Evolutionary conservation across 106 monocot genomes (phyloP).

Genomic region (Amphibolis antarctica): DNA sequence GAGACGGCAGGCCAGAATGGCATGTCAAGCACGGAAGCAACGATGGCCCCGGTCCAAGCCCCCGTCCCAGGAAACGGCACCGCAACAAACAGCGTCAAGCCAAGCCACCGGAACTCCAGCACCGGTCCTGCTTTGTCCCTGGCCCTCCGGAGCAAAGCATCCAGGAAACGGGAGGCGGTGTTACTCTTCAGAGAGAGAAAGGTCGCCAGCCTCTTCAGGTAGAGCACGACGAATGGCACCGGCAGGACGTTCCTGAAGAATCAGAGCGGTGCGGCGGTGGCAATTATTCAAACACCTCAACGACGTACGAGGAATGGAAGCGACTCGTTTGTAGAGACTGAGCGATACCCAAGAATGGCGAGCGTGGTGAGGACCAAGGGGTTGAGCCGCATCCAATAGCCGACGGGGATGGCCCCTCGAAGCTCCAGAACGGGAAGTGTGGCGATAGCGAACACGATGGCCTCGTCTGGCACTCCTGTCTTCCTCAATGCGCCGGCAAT

Average conservation of each 20-base stretch:
- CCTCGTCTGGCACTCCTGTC: constrained; percentile 77
- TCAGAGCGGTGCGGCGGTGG: background rate
- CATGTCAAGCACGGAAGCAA: constrained; percentile 80
- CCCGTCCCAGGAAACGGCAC: constrained; percentile 95
- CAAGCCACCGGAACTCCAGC: constrained; percentile 90
- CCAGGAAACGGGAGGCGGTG: constrained; percentile 32
- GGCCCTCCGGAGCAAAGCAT: constrained; percentile 57
- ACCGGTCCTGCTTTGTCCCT: constrained; percentile 83
- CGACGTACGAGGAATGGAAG: background rate
- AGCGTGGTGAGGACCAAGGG: constrained; percentile 58
- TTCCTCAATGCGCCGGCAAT: constrained; percentile 51
- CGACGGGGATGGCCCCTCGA: constrained; percentile 90
- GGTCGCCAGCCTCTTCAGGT: constrained; percentile 47
- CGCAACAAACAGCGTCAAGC: constrained; percentile 89
- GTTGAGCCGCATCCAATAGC: constrained; percentile 86
- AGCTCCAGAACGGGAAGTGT: constrained; percentile 88
- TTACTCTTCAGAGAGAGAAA: constrained; percentile 43
- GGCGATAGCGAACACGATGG: constrained; percentile 68
- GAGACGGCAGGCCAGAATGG: constrained; percentile 76
- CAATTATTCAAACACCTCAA: background rate
- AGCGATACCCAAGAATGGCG: constrained; percentile 63
- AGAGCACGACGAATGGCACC: constrained; percentile 83
- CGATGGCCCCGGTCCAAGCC: constrained; percentile 83
- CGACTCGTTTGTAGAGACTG: constrained; percentile 5
- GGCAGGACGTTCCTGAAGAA: constrained; percentile 77